Conservation (phyloP, 805 yeast species). For the Nakazawaea holstii region DNA sequence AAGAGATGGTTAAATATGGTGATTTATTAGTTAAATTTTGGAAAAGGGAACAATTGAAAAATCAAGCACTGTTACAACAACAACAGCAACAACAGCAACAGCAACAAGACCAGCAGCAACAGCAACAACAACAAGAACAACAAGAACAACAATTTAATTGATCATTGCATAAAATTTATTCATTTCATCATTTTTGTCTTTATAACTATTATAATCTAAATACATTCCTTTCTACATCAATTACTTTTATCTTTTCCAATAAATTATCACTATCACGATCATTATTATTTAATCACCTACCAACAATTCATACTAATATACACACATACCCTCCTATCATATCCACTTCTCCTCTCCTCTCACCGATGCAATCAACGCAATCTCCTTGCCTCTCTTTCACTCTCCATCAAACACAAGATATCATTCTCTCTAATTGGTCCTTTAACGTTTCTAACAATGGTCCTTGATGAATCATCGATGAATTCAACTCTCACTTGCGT, state of each 20-base stretch:
- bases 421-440: conserved; percentile 46
- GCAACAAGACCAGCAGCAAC: conserved; percentile 5
- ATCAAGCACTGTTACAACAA: conserved; percentile 12
- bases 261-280: too few species aligned
- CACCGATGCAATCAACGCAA: conserved; percentile 20
- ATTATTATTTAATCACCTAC: too few species aligned
- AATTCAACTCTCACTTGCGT: conserved; percentile 46
- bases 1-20: conserved; percentile 87
- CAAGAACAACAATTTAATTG: conserved; percentile 4
- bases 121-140: conserved; percentile 9
- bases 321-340: background rate
- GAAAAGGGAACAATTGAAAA: conserved; percentile 58
- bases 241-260: too few species aligned
- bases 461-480: conserved; percentile 42
- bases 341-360: background rate
- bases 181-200: background rate
- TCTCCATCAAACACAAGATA: conserved; percentile 29
- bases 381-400: conserved; percentile 30
- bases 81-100: conserved; percentile 12
- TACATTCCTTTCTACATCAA: too few species aligned
- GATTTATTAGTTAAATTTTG: conserved; percentile 81
- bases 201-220: too few species aligned
- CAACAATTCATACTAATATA: background rate
- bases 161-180: background rate
- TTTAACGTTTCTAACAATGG: conserved; percentile 45